These are phyloP conservation scores for Sarocladium kiliense DNA, from an alignment of 2,329 filamentous ascomycete species.

Conservation along the genomic window DNA sequence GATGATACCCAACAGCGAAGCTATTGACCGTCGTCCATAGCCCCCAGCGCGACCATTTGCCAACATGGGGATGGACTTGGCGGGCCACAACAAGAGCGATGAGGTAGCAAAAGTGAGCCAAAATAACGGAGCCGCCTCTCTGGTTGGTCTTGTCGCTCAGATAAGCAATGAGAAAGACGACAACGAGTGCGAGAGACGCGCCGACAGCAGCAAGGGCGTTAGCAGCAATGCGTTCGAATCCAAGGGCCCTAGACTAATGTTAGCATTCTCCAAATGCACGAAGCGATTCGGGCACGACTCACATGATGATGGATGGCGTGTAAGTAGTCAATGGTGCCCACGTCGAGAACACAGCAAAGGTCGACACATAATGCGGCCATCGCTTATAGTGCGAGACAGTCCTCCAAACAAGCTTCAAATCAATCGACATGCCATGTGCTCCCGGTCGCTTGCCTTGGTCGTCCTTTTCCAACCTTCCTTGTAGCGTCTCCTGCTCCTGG, in stretches of 20 bases:
- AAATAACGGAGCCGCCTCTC: conserved; percentile 37
- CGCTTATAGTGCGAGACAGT: conserved; percentile 38
- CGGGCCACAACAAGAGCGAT: conserved; percentile 35
- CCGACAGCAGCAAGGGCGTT: conserved; percentile 42
- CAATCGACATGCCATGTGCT: conserved; percentile 30
- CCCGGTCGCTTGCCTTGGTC: conserved; percentile 25
- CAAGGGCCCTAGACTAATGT: conserved; percentile 28
- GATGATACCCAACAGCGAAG: conserved; percentile 48
- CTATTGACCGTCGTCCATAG: conserved; percentile 47
- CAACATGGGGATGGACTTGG: conserved; percentile 34
- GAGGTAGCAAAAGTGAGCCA: conserved; percentile 39
- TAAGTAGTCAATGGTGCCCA: conserved; percentile 47
- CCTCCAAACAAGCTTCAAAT: conserved; percentile 32
- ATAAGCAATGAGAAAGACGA: conserved; percentile 43
- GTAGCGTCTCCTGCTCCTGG: conserved; percentile 27
- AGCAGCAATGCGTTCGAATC: conserved; percentile 38
- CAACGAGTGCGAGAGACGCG: conserved; percentile 36
- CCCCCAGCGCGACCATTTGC: conserved; percentile 42
- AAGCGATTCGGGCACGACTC: conserved; percentile 26
- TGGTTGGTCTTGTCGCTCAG: conserved; percentile 40
- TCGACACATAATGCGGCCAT: conserved; percentile 44
- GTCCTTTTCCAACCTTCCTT: conserved; percentile 27
- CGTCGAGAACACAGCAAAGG: conserved; percentile 45
- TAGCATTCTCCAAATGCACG: not conserved
- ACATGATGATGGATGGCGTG: conserved; percentile 40